phyloP scores from a whole-genome alignment of 139 green algal genomes.

The Mychonastes homosphaera region DNA sequence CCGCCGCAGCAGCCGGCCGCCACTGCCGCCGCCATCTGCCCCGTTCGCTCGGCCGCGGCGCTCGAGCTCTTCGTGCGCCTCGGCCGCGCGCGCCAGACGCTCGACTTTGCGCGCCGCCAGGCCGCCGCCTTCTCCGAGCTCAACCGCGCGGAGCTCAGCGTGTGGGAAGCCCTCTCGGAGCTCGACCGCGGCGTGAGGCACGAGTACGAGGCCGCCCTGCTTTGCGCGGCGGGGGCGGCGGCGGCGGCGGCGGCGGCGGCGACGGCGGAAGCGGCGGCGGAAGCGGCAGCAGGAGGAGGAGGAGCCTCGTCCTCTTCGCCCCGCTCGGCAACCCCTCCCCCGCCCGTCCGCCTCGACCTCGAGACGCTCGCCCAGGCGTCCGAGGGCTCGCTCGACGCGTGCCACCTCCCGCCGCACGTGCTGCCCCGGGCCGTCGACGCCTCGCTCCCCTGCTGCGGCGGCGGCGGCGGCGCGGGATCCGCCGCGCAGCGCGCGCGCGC shows the following conservation, averaged over 20 bases:
- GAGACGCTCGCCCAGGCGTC: no score
- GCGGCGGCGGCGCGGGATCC: not conserved
- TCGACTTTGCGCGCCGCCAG: slow-evolving; percentile 75
- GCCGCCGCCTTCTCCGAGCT: slow-evolving; percentile 39
- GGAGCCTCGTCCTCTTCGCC: no score
- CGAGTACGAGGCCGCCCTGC: slow-evolving; percentile 62
- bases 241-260: not conserved
- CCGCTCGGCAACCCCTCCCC: not conserved
- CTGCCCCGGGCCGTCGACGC: no score
- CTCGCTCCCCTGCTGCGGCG: no score
- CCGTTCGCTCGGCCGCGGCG: slow-evolving; percentile 41
- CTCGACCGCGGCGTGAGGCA: slow-evolving; percentile 55
- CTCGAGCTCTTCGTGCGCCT: slow-evolving; percentile 70
- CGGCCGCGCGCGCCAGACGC: slow-evolving; percentile 70
- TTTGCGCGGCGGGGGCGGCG: slow-evolving; percentile 11
- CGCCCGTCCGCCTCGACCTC: not conserved
- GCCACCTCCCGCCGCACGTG: no score
- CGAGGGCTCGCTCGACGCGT: no score
- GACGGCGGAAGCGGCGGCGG: not conserved
- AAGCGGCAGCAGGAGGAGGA: not conserved
- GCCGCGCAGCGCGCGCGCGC: slow-evolving; percentile 5
- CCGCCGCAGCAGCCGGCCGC: slow-evolving; percentile 2
- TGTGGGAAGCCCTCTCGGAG: slow-evolving; percentile 64
- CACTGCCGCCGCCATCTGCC: slow-evolving; percentile 8
- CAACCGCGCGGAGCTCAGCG: slow-evolving; percentile 37